Percentiles rank a stretch among this genome's conserved stretches.
Conservation (phyloP, 257 asterid genomes). For the Solanum arcanum region DNA sequence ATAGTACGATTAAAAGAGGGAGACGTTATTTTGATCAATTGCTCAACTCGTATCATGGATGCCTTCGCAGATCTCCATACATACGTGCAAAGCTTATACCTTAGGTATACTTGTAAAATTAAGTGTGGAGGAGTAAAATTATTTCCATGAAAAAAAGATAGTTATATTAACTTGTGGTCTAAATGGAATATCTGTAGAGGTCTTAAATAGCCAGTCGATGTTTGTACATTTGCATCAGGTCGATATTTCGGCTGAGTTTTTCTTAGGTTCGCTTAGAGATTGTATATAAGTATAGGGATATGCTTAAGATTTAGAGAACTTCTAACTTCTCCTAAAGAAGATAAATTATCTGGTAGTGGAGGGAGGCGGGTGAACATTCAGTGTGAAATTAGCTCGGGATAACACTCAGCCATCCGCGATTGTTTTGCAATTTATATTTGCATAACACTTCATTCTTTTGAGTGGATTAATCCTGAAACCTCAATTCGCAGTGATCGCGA, state of each 20-base stretch:
- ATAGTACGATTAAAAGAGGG: neutral
- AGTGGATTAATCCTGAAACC: neutral
- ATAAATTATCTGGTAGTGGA: neutral
- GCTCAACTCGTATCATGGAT: neutral
- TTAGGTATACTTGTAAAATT: neutral
- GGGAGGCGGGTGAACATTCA: neutral
- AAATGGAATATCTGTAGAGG: neutral
- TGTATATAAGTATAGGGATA: neutral
- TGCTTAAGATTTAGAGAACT: neutral
- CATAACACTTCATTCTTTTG: neutral
- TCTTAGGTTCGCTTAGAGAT: neutral
- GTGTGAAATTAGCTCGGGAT: neutral
- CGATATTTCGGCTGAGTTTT: neutral
- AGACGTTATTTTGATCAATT: neutral
- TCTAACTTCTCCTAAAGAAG: neutral
- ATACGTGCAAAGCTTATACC: neutral
- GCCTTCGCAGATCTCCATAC: neutral
- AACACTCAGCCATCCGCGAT: neutral
- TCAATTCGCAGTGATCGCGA: constrained; percentile 39
- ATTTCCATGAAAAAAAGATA: neutral
- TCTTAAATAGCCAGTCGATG: neutral
- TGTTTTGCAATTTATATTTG: neutral
- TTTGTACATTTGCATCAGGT: neutral
- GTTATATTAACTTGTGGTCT: neutral
- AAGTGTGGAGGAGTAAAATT: neutral